Evolutionary conservation across 768 basidiomycete species (phyloP).

Genomic region (Russula sp.): DNA sequence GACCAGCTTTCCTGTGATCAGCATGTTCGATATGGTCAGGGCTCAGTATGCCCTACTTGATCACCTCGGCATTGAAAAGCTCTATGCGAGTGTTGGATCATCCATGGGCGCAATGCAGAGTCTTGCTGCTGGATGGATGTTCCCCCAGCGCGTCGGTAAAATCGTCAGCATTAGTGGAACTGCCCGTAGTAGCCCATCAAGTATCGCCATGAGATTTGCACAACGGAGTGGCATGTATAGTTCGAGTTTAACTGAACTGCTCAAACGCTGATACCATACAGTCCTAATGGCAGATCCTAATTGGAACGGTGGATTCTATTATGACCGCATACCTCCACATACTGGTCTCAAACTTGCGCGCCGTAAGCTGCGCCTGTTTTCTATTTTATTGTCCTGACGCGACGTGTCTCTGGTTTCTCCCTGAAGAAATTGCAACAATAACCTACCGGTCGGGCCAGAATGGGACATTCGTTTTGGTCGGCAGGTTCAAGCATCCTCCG

Average conservation of each 20-base stretch:
- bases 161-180: conserved; percentile 94
- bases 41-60: conserved; percentile 89
- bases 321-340: conserved; percentile 92
- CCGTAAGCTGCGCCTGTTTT: conserved; percentile 50
- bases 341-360: conserved; percentile 98
- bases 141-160: conserved; percentile 84
- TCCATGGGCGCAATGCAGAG: conserved; percentile 99
- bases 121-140: conserved; percentile 90
- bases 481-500: conserved; percentile 48
- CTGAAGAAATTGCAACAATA: conserved; percentile 95
- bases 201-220: conserved; percentile 93
- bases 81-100: conserved; percentile 91
- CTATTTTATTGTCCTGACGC: background rate
- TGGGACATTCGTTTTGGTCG: conserved; percentile 99
- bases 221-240: conserved; percentile 82
- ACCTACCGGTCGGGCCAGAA: conserved; percentile 99
- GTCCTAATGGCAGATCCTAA: conserved; percentile 99
- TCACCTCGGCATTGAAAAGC: conserved; percentile 72
- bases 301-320: conserved; percentile 99
- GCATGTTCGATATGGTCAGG: conserved; percentile 95
- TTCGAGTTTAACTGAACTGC: conserved; percentile 1
- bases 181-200: conserved; percentile 85
- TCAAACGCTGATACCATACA: conserved; percentile 35
- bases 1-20: conserved; percentile 86
- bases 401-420: background rate